A percentile compares a stretch with the other conserved stretches of the same genome.
These are phyloP conservation scores for Thermochaetoides thermophila DNA, from an alignment of 495 filamentous ascomycete species.

Conservation along the genomic window DNA sequence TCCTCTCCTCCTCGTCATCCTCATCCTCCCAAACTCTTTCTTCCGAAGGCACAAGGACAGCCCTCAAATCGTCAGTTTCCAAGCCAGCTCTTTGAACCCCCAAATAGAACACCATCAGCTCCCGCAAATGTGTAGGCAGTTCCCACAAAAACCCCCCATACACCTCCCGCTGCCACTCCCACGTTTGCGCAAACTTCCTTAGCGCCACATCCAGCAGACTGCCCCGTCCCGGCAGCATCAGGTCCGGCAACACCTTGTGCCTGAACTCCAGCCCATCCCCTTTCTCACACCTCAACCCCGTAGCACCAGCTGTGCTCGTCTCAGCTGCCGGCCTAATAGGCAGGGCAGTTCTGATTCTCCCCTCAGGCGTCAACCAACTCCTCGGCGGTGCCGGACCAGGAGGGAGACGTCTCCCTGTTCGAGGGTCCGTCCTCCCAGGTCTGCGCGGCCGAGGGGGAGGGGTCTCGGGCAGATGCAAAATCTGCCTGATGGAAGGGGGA, in stretches of 20 bases:
- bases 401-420: slow-evolving; percentile 33
- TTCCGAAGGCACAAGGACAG: slow-evolving; percentile 22
- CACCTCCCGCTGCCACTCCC: slow-evolving; percentile 51
- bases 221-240: slow-evolving; percentile 22
- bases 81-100: too few relatives aligned
- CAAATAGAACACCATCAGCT: slow-evolving; percentile 48
- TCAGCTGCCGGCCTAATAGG: too few relatives aligned
- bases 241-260: slow-evolving; percentile 26
- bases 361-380: slow-evolving; percentile 43
- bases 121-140: slow-evolving; percentile 46
- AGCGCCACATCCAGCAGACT: slow-evolving; percentile 45
- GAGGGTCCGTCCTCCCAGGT: slow-evolving; percentile 27
- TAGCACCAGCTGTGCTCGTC: too few relatives aligned
- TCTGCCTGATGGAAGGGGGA: slow-evolving; percentile 35
- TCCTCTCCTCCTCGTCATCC: slow-evolving; percentile 16
- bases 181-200: slow-evolving; percentile 48
- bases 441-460: slow-evolving; percentile 50
- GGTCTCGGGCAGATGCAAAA: slow-evolving; percentile 57
- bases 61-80: slow-evolving; percentile 26
- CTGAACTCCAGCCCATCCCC: too few relatives aligned
- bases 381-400: slow-evolving; percentile 56
- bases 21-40: too few relatives aligned
- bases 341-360: too few relatives aligned
- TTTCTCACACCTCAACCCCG: too few relatives aligned
- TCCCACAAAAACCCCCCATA: slow-evolving; percentile 50